Conservation (phyloP, 1,139 yeast species). For the Arxiozyma slooffiae region DNA sequence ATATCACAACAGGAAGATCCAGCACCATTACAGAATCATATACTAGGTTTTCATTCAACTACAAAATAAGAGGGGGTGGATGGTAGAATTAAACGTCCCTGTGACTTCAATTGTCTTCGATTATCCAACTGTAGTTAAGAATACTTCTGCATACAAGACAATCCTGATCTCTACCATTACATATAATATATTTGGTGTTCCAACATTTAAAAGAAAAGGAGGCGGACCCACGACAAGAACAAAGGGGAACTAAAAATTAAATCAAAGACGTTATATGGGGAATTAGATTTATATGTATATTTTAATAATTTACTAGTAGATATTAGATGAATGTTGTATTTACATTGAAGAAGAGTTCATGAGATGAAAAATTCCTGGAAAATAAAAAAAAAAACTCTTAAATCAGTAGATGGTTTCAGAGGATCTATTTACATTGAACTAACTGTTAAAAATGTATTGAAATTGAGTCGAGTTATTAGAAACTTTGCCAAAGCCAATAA, state of each 20-base stretch:
- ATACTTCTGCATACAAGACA: constrained; percentile 90
- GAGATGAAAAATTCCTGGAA: constrained; percentile 58
- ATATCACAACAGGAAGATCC: too few species aligned
- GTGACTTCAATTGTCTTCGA: constrained; percentile 82
- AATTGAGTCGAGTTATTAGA: constrained; percentile 48
- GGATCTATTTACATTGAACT: constrained; percentile 90
- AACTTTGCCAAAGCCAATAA: constrained; percentile 46
- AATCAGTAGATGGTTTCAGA: constrained; percentile 95
- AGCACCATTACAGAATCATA: constrained; percentile 76
- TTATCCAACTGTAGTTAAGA: constrained; percentile 73
- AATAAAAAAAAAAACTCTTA: constrained; percentile 84
- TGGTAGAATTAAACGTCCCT: constrained; percentile 53
- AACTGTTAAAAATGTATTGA: constrained; percentile 49
- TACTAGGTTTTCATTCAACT: constrained; percentile 80
- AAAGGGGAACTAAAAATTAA: constrained; percentile 47
- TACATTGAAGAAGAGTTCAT: constrained; percentile 51
- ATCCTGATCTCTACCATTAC: constrained; percentile 87
- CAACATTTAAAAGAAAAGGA: constrained; percentile 54
- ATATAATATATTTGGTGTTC: constrained; percentile 71
- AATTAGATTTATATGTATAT: constrained; percentile 55
- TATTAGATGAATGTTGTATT: constrained; percentile 92
- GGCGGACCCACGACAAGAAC: constrained; percentile 49
- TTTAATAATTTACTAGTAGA: constrained; percentile 61
- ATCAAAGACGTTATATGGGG: constrained; percentile 51
- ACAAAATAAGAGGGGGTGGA: constrained; percentile 61